These are phyloP conservation scores for Ochetophila trinervis DNA, from an alignment of 306 rosid species.

Conservation along the genomic window DNA sequence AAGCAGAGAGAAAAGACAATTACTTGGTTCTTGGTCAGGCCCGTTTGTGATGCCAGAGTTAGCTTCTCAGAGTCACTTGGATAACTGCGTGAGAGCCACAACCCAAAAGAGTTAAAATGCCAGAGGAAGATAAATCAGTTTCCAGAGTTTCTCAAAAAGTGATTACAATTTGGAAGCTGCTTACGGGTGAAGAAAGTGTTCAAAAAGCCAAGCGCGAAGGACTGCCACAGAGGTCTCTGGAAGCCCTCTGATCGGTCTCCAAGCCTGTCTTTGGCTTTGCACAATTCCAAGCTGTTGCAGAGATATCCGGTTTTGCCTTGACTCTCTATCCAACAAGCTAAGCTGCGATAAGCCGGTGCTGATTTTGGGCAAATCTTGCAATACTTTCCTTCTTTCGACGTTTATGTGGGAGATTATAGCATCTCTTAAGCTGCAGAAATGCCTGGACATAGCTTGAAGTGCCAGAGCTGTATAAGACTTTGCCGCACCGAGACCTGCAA, in stretches of 20 bases:
- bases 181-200: constrained; percentile 94
- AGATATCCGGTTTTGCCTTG: constrained; percentile 41
- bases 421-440: constrained; percentile 69
- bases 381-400: constrained; percentile 48
- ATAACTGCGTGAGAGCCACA: constrained; percentile 48
- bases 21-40: constrained; percentile 83
- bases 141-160: background rate
- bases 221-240: constrained; percentile 83
- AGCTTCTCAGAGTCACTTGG: constrained; percentile 82
- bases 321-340: constrained; percentile 56
- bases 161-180: constrained; percentile 6
- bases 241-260: constrained; percentile 85
- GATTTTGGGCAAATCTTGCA: constrained; percentile 60
- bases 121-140: background rate
- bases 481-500: constrained; percentile 72
- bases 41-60: constrained; percentile 72
- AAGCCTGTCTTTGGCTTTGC: constrained; percentile 66
- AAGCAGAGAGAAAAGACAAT: constrained; percentile 11
- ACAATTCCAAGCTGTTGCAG: constrained; percentile 70
- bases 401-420: constrained; percentile 57
- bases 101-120: background rate
- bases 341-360: constrained; percentile 54
- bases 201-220: constrained; percentile 84
- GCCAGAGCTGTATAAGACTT: constrained; percentile 74
- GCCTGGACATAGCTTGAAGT: constrained; percentile 84